Evolutionary conservation across 768 basidiomycete genomes (phyloP).

Genomic region (Boletus insuetus): DNA sequence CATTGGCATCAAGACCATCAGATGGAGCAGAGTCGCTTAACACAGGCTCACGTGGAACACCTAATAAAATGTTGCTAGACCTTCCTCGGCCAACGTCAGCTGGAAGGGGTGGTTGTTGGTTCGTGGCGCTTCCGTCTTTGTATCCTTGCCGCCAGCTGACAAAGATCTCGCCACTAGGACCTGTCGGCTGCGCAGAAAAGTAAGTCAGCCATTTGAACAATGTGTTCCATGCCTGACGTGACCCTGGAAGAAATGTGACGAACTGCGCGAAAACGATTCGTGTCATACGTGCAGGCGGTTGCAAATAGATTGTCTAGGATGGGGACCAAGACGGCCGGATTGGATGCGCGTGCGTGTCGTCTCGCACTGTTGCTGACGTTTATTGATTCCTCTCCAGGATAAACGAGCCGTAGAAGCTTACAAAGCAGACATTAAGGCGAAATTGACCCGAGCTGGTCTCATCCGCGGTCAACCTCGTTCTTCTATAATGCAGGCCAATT

Average conservation of each 20-base stretch:
- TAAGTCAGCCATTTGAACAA: conserved; percentile 25
- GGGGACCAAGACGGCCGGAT: conserved; percentile 82
- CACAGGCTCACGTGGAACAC: conserved; percentile 37
- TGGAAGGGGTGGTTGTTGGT: conserved; percentile 81
- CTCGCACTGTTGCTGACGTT: conserved; percentile 2
- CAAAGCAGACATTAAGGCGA: conserved; percentile 81
- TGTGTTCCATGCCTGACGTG: conserved; percentile 1
- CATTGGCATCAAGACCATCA: conserved; percentile 35
- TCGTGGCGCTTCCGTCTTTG: conserved; percentile 30
- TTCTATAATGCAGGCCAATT: conserved; percentile 41
- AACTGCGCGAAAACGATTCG: conserved; percentile 75
- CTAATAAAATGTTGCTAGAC: conserved; percentile 46
- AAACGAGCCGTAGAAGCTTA: conserved; percentile 79
- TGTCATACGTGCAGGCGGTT: conserved; percentile 80
- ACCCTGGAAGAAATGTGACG: conserved; percentile 75
- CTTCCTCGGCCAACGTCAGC: conserved; percentile 52
- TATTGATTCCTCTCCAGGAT: conserved; percentile 48
- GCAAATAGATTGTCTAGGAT: conserved; percentile 79
- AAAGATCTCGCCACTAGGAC: conserved; percentile 49
- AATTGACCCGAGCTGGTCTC: conserved; percentile 71
- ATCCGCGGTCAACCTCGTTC: conserved; percentile 81
- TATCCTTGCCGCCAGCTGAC: conserved; percentile 5
- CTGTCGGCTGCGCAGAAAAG: conserved; percentile 80
- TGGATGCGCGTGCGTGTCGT: conserved; percentile 73
- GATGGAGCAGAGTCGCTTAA: conserved; percentile 32